These are phyloP conservation scores for Colletotrichum magnum DNA, from an alignment of 2,329 filamentous ascomycete genomes.

Conservation along the genomic window DNA sequence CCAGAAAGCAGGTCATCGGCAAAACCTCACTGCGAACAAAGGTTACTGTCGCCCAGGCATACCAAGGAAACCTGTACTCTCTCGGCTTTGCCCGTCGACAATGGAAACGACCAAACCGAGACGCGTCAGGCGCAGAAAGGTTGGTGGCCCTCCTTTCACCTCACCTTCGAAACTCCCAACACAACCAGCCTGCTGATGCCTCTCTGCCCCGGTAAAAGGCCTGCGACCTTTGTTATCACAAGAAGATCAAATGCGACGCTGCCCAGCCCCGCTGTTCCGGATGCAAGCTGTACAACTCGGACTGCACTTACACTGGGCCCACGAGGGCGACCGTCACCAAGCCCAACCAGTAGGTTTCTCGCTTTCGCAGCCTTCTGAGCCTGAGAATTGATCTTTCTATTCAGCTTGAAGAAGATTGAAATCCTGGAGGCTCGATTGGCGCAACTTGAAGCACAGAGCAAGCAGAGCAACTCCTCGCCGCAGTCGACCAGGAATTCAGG, in stretches of 20 bases:
- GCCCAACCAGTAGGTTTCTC: neutral
- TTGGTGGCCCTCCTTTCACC: neutral
- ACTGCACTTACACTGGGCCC: slow-evolving; percentile 35
- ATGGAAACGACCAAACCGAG: slow-evolving; percentile 23
- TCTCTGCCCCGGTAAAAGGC: slow-evolving; percentile 18
- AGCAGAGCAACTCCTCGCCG: neutral
- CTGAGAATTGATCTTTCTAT: neutral
- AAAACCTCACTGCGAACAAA: too few relatives aligned
- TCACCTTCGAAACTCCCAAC: too few relatives aligned
- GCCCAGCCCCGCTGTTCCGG: slow-evolving; percentile 31
- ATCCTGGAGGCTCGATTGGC: slow-evolving; percentile 22
- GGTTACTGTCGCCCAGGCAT: neutral
- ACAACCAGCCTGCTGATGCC: neutral
- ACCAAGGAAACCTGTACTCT: neutral
- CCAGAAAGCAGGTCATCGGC: too few relatives aligned
- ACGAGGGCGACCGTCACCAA: neutral
- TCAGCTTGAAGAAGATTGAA: slow-evolving; percentile 18
- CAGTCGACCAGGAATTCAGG: neutral
- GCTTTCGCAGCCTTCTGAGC: neutral
- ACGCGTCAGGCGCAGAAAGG: slow-evolving; percentile 30
- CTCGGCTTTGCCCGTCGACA: neutral
- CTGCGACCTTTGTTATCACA: slow-evolving; percentile 33
- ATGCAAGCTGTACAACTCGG: slow-evolving; percentile 33
- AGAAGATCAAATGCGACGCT: slow-evolving; percentile 38
- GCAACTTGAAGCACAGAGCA: slow-evolving; percentile 23